Conservation (phyloP, 1,284 basidiomycete genomes). For the Tilletia horrida region DNA sequence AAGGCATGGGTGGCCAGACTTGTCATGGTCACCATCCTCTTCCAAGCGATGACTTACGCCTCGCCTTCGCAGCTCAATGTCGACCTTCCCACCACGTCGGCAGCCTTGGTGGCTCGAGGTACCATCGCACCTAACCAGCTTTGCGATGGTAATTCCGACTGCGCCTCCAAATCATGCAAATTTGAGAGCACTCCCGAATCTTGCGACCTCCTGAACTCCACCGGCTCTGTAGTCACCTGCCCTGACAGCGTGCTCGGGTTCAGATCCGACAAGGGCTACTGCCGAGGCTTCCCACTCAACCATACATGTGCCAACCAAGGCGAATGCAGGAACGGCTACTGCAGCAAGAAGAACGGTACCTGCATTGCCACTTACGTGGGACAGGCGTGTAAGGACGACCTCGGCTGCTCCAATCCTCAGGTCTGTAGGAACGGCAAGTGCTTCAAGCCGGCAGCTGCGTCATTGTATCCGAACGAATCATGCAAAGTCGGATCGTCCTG, state of each 20-base stretch:
- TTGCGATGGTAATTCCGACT: too few relatives aligned
- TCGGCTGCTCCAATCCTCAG: constrained; percentile 22
- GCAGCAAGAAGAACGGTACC: constrained; percentile 21
- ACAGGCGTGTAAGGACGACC: constrained; percentile 25
- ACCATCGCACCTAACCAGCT: too few relatives aligned
- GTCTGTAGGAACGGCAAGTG: constrained; percentile 22
- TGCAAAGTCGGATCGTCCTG: constrained; percentile 23
- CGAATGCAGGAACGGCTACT: constrained; percentile 27
- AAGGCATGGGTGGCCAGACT: too few relatives aligned
- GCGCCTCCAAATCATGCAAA: too few relatives aligned
- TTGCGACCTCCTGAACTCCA: too few relatives aligned
- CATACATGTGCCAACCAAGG: constrained; percentile 18
- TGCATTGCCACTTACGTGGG: constrained; percentile 24
- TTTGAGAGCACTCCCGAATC: too few relatives aligned
- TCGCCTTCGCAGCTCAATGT: too few relatives aligned
- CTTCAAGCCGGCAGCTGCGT: constrained; percentile 8
- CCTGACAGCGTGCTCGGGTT: too few relatives aligned
- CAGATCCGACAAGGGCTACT: not conserved
- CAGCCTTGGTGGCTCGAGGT: too few relatives aligned
- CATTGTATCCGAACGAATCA: constrained; percentile 27
- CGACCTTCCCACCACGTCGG: too few relatives aligned
- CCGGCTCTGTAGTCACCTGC: not conserved
- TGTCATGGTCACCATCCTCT: too few relatives aligned
- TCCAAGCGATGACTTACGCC: too few relatives aligned
- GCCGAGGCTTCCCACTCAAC: constrained; percentile 20